Conservation (phyloP, 2,329 filamentous ascomycete genomes). For the Graphiopsis chlorocephala region DNA sequence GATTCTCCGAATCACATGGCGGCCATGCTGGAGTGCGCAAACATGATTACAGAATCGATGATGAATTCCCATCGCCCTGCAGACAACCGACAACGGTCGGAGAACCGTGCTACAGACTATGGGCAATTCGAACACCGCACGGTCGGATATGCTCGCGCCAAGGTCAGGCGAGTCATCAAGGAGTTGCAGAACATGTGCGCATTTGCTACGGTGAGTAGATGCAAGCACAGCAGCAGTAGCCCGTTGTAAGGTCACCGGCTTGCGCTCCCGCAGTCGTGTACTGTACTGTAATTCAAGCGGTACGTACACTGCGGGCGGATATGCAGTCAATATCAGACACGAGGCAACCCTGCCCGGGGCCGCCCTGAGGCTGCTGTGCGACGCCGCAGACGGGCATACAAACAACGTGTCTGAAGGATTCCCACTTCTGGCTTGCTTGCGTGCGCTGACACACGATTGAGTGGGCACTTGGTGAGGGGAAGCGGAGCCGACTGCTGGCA, state of each 20-base stretch:
- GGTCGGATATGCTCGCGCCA: slow-evolving; percentile 12
- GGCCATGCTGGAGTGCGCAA: not conserved
- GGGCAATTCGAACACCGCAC: not conserved
- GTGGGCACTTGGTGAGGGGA: slow-evolving; percentile 8
- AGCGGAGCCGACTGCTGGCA: slow-evolving; percentile 4
- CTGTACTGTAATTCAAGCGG: not conserved
- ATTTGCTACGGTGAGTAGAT: not conserved
- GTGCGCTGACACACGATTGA: slow-evolving; percentile 9
- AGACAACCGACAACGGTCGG: not conserved
- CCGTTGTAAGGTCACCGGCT: not conserved
- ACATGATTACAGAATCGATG: not conserved
- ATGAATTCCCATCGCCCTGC: not conserved
- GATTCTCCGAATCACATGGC: slow-evolving; percentile 7
- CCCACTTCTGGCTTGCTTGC: not conserved
- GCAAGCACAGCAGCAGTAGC: not conserved
- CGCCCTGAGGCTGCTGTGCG: slow-evolving; percentile 2
- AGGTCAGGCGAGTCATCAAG: slow-evolving; percentile 11
- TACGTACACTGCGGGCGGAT: slow-evolving; percentile 6
- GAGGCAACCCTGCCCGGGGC: slow-evolving; percentile 8
- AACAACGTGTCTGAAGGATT: slow-evolving; percentile 14
- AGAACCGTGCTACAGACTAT: slow-evolving; percentile 4
- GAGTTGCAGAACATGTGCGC: not conserved
- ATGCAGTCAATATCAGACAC: slow-evolving; percentile 16
- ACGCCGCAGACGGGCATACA: slow-evolving; percentile 10
- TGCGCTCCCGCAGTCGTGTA: not conserved